phyloP scores from a whole-genome alignment of 768 basidiomycete species.

The Tylopilus subfusipes region DNA sequence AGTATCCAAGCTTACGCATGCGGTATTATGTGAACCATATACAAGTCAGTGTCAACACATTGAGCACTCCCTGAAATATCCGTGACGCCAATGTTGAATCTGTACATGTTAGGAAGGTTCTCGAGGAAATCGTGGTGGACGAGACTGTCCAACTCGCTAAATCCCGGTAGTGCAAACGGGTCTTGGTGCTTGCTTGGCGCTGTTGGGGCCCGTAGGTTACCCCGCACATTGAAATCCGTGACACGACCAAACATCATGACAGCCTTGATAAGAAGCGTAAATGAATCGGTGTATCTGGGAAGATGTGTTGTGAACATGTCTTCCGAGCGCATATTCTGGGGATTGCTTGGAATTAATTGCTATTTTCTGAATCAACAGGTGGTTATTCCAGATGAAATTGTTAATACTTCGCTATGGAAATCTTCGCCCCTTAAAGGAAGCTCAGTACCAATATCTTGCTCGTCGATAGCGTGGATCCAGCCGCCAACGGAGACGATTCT shows the following conservation, averaged over 20 bases:
- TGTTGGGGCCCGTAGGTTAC: constrained; percentile 62
- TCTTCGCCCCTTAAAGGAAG: constrained; percentile 72
- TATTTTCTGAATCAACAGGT: constrained; percentile 28
- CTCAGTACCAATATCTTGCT: constrained; percentile 81
- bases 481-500: constrained; percentile 78
- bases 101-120: constrained; percentile 65
- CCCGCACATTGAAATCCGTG: constrained; percentile 80
- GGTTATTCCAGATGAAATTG: not conserved
- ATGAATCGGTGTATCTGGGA: constrained; percentile 77
- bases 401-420: constrained; percentile 68
- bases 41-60: constrained; percentile 75
- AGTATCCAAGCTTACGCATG: constrained; percentile 59
- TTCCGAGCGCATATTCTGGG: constrained; percentile 63
- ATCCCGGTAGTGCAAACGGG: constrained; percentile 64
- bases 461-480: constrained; percentile 83
- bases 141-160: constrained; percentile 66
- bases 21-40: constrained; percentile 82
- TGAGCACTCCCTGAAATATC: constrained; percentile 53
- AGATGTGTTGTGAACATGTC: constrained; percentile 70
- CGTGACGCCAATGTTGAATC: constrained; percentile 58
- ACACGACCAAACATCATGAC: constrained; percentile 83
- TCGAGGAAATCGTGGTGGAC: constrained; percentile 65
- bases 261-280: constrained; percentile 75
- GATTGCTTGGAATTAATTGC: constrained; percentile 64
- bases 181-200: constrained; percentile 70